phyloP scores from a whole-genome alignment of 2,329 filamentous ascomycete genomes.

The Fusarium tanahbumbuense region DNA sequence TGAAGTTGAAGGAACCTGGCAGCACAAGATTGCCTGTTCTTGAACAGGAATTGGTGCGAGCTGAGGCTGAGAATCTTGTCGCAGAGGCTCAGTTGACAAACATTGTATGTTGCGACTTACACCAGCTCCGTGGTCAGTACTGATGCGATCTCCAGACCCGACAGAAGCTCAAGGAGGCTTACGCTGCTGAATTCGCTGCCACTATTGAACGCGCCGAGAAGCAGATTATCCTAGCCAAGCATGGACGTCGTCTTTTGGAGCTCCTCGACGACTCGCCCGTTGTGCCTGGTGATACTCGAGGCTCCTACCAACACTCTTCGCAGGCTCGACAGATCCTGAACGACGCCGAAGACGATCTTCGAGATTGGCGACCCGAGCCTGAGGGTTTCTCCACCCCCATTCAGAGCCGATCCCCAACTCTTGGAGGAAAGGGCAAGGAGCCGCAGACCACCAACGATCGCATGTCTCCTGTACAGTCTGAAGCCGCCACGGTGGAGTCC shows the following conservation, averaged over 20 bases:
- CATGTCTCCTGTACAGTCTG: slow-evolving; percentile 26
- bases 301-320: slow-evolving; percentile 72
- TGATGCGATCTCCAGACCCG: slow-evolving; percentile 74
- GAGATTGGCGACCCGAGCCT: slow-evolving; percentile 72
- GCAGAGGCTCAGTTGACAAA: slow-evolving; percentile 97
- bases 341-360: slow-evolving; percentile 90
- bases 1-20: slow-evolving; percentile 92
- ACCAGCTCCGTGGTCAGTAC: neutral
- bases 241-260: slow-evolving; percentile 85
- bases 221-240: slow-evolving; percentile 91
- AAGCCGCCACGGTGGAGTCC: slow-evolving; percentile 21
- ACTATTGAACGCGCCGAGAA: slow-evolving; percentile 97
- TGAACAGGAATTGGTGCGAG: slow-evolving; percentile 95
- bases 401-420: slow-evolving; percentile 40
- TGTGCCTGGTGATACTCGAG: slow-evolving; percentile 82
- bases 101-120: slow-evolving; percentile 69
- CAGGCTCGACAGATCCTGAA: slow-evolving; percentile 88
- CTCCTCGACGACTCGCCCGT: slow-evolving; percentile 91
- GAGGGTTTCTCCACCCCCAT: slow-evolving; percentile 48
- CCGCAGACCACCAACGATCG: slow-evolving; percentile 19
- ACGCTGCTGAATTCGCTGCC: slow-evolving; percentile 86
- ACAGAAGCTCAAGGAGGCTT: slow-evolving; percentile 95
- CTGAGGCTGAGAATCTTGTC: slow-evolving; percentile 94
- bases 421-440: slow-evolving; percentile 47
- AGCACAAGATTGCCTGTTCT: slow-evolving; percentile 83